Evolutionary conservation across 2,329 filamentous ascomycete species (phyloP).

Genomic region (Diplocarpon mali): DNA sequence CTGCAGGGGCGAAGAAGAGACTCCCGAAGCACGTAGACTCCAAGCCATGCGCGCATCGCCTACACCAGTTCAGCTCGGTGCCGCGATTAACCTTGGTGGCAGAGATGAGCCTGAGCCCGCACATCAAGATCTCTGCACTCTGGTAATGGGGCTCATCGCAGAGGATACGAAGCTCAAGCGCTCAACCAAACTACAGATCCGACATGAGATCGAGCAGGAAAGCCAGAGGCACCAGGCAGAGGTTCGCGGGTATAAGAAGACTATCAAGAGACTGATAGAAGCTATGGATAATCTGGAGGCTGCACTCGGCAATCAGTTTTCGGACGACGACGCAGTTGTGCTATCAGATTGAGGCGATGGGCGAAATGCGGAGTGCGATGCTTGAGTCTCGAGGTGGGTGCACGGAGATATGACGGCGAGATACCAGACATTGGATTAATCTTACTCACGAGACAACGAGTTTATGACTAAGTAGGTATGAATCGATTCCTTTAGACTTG

Average conservation of each 20-base stretch:
- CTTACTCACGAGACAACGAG: too few species aligned
- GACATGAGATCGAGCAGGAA: slow-evolving; percentile 4
- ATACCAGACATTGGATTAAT: too few species aligned
- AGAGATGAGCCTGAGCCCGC: not conserved
- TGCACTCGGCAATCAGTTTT: not conserved
- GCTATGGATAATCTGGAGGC: not conserved
- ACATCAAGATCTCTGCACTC: not conserved
- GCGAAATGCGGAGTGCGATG: not conserved
- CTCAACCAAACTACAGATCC: slow-evolving; percentile 2
- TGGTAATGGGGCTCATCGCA: not conserved
- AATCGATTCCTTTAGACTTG: too few species aligned
- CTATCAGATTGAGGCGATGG: not conserved
- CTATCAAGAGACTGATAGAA: slow-evolving; percentile 1
- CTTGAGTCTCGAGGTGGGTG: not conserved
- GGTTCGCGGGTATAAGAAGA: not conserved
- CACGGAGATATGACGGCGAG: too few species aligned
- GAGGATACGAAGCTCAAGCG: not conserved
- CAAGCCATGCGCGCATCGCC: not conserved
- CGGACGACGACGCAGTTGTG: not conserved
- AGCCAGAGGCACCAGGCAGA: not conserved
- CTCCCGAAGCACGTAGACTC: not conserved
- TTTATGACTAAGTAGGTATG: too few species aligned
- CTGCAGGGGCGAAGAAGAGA: not conserved
- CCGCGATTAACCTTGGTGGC: not conserved
- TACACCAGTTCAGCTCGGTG: not conserved